phyloP scores from a whole-genome alignment of 2,329 filamentous ascomycete species.

The Rhynchosporium secalis region DNA sequence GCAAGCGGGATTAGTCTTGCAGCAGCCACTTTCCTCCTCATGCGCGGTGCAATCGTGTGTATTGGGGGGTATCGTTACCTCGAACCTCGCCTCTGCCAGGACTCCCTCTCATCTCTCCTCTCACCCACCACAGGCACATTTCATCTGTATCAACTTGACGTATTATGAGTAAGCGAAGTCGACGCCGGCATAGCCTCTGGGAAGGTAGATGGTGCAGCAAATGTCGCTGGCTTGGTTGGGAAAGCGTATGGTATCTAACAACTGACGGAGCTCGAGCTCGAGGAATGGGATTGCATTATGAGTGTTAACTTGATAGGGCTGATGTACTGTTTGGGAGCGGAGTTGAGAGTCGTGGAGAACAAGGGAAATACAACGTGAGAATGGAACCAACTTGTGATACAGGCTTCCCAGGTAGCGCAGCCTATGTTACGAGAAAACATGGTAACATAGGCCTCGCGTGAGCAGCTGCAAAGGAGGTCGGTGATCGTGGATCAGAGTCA shows the following conservation, averaged over 20 bases:
- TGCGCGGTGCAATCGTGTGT: slow-evolving; percentile 33
- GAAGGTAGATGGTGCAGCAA: slow-evolving; percentile 49
- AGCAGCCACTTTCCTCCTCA: slow-evolving; percentile 54
- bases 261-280: slow-evolving; percentile 39
- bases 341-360: slow-evolving; percentile 44
- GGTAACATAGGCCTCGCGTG: slow-evolving; percentile 45
- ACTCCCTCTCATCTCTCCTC: slow-evolving; percentile 38
- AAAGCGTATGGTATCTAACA: slow-evolving; percentile 38
- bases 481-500: slow-evolving; percentile 45
- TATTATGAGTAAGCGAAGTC: slow-evolving; percentile 38
- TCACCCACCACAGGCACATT: slow-evolving; percentile 21
- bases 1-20: slow-evolving; percentile 76
- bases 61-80: slow-evolving; percentile 29
- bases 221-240: slow-evolving; percentile 48
- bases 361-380: slow-evolving; percentile 31
- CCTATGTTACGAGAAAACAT: slow-evolving; percentile 44
- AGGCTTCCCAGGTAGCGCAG: slow-evolving; percentile 39
- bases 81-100: slow-evolving; percentile 33
- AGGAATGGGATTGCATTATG: slow-evolving; percentile 44
- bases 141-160: slow-evolving; percentile 35
- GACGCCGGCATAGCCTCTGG: slow-evolving; percentile 43
- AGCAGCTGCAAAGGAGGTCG: slow-evolving; percentile 43
- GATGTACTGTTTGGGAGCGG: slow-evolving; percentile 40
- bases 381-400: slow-evolving; percentile 31
- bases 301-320: slow-evolving; percentile 43